Evolutionary conservation across 108 stramenopile genomes (phyloP), one percentile per base, ranked within the genome.

Genomic region (Nitzschia sp.): DNA sequence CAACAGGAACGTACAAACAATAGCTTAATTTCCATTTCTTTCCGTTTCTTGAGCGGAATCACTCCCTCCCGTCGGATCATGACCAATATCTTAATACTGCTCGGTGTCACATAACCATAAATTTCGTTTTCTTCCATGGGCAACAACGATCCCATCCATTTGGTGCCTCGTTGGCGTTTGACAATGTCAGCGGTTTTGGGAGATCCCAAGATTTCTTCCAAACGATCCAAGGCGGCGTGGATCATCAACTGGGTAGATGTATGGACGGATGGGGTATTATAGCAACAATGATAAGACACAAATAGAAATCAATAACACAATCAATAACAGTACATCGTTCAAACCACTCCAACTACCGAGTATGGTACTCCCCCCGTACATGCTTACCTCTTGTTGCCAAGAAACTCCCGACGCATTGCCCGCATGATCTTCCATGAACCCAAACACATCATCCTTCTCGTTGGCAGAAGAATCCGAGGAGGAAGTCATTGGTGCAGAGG

Each of bases 171-270:
- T 26, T 75, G 62, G 21, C 43, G 40, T 60, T 58, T 57, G 38
- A 38, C 57, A 10, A 60, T 21, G 17, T 51, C n/a, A 6, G 24
- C 41, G 17, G 43, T 59, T 19, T 53, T 63, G 19, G 58, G 68
- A 10, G 77, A 53, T 25, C 69, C 77, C 8, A 70, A 24, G 10
- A 82, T 41, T 69, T 83, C 78, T 64, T 83, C 82, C 25, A 83
- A 51, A 1, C 75, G 76, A 74, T 83, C 82, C 22, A 83, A 50
- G 9, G 78, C 64, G 6, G 82, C 70, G 54, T 83, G 82, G 6
- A 83, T 70, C 69, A 80, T 77, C 41, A 80, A 72, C 82, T 83
- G n/a, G 39, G 10, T n/a, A n/a, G n/a, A n/a, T n/a, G n/a, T n/a
- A n/a, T n/a, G 21, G 40, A 61, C 3, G 38, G n/a, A n/a, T n/a